Percentiles rank a stretch among this genome's conserved stretches.
Conservation (phyloP, 768 basidiomycete species). For the Tylopilus plumbeoviolaceoides region DNA sequence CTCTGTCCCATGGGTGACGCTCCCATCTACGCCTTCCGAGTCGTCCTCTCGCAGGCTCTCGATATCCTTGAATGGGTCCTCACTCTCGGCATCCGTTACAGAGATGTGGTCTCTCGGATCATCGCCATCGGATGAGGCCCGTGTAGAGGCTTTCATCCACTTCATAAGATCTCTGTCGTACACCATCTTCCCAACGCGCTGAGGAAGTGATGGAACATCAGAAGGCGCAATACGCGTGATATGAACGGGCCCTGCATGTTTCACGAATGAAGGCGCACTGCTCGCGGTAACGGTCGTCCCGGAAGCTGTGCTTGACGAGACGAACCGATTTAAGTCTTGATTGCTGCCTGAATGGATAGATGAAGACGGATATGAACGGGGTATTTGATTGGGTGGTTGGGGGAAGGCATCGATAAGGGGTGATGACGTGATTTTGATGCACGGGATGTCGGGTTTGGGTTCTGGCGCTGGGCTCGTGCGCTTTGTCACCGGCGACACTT, state of each 20-base stretch:
- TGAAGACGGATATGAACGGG: slow-evolving; percentile 44
- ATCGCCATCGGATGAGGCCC: slow-evolving; percentile 28
- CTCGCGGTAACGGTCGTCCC: slow-evolving; percentile 66
- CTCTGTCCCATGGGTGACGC: background rate
- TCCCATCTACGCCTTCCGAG: slow-evolving; percentile 24
- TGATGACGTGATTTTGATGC: slow-evolving; percentile 29
- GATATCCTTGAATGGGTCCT: slow-evolving; percentile 90
- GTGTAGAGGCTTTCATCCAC: slow-evolving; percentile 69
- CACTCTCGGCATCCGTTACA: slow-evolving; percentile 50
- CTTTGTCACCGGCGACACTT: slow-evolving; percentile 14
- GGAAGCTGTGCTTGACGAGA: slow-evolving; percentile 84
- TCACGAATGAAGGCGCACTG: slow-evolving; percentile 78
- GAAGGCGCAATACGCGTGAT: slow-evolving; percentile 78
- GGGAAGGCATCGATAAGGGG: slow-evolving; percentile 24
- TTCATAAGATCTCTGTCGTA: slow-evolving; percentile 80
- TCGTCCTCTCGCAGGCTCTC: slow-evolving; percentile 78
- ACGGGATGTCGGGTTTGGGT: slow-evolving; percentile 14
- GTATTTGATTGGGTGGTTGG: slow-evolving; percentile 31
- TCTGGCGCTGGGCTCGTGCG: slow-evolving; percentile 3
- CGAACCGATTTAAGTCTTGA: slow-evolving; percentile 82
- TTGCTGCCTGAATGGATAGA: slow-evolving; percentile 50
- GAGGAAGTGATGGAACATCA: slow-evolving; percentile 72
- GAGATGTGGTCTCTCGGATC: slow-evolving; percentile 29
- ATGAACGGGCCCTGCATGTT: slow-evolving; percentile 75
- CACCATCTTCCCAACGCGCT: slow-evolving; percentile 82